Percentiles rank a stretch among this genome's conserved stretches.
Conservation (phyloP, 768 basidiomycete species). For the Naganishia vaughanmartiniae region DNA sequence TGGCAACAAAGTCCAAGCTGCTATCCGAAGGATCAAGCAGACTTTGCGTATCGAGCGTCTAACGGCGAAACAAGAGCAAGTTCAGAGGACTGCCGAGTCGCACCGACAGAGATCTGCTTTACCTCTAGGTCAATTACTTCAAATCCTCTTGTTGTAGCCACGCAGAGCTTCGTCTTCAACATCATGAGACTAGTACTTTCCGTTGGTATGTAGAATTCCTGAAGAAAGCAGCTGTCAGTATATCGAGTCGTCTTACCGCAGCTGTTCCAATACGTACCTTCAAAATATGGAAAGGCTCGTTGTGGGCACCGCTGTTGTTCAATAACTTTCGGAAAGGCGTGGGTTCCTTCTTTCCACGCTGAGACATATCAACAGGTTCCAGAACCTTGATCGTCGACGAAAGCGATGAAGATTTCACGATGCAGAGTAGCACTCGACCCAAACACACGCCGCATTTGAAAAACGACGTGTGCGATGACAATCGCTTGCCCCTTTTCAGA, state of each 20-base stretch:
- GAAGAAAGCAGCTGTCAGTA: conserved; percentile 26
- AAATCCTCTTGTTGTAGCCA: conserved; percentile 94
- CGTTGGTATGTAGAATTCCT: conserved; percentile 99
- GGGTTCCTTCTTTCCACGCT: conserved; percentile 53
- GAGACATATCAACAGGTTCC: conserved; percentile 91
- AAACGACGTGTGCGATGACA: conserved; percentile 93
- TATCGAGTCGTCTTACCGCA: not conserved
- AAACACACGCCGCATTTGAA: conserved; percentile 95
- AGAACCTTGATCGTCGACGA: conserved; percentile 97
- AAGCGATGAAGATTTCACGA: conserved; percentile 90
- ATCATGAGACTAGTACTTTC: conserved; percentile 96
- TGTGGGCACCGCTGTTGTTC: conserved; percentile 66
- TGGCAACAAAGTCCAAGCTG: conserved; percentile 87
- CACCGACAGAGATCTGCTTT: not conserved
- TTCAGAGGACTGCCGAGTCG: not conserved
- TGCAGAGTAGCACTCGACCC: conserved; percentile 85
- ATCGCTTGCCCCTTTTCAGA: conserved; percentile 87
- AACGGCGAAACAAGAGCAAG: not conserved
- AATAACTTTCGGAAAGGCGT: conserved; percentile 82
- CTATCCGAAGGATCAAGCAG: conserved; percentile 88
- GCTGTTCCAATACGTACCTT: conserved; percentile 59
- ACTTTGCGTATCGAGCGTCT: conserved; percentile 89
- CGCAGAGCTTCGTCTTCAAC: conserved; percentile 93
- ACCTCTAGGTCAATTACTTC: conserved; percentile 93
- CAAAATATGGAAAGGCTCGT: conserved; percentile 88